phyloP scores from a whole-genome alignment of 1,284 basidiomycete genomes.

The Cryptococcus sp. region DNA sequence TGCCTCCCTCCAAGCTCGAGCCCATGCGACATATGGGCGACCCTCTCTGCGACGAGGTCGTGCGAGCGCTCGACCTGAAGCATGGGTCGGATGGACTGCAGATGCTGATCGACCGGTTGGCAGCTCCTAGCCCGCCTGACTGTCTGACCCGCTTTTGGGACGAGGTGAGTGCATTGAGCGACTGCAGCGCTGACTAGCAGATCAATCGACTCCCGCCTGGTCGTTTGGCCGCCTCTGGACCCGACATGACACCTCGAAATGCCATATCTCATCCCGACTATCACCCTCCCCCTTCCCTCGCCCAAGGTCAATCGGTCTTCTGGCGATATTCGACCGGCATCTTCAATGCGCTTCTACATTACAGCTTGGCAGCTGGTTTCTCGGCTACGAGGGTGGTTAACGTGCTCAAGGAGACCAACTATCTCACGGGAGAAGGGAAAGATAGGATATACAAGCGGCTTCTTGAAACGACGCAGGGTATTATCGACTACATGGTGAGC shows the following conservation, averaged over 20 bases:
- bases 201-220: conserved; percentile 1
- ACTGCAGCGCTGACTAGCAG: not conserved
- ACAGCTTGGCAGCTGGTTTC: conserved; percentile 21
- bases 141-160: conserved; percentile 16
- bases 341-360: conserved; percentile 21
- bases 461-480: conserved; percentile 25
- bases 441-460: conserved; percentile 22
- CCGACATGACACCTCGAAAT: not conserved
- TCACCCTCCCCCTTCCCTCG: conserved; percentile 10
- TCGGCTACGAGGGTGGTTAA: conserved; percentile 18
- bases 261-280: not conserved
- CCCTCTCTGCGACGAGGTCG: conserved; percentile 16
- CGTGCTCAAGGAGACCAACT: conserved; percentile 22
- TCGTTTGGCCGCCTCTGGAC: not conserved
- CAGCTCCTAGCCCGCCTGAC: conserved; percentile 4
- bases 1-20: conserved; percentile 17
- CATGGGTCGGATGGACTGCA: conserved; percentile 22
- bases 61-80: conserved; percentile 9
- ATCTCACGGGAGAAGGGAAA: conserved; percentile 18
- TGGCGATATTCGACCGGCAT: conserved; percentile 23
- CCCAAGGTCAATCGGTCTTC: conserved; percentile 23
- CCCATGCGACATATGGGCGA: conserved; percentile 20
- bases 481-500: conserved; percentile 25
- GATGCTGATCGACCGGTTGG: conserved; percentile 12
- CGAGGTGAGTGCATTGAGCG: conserved; percentile 10